Evolutionary conservation across 345 rosid species (phyloP).

Genomic region (Citrus unshiu): DNA sequence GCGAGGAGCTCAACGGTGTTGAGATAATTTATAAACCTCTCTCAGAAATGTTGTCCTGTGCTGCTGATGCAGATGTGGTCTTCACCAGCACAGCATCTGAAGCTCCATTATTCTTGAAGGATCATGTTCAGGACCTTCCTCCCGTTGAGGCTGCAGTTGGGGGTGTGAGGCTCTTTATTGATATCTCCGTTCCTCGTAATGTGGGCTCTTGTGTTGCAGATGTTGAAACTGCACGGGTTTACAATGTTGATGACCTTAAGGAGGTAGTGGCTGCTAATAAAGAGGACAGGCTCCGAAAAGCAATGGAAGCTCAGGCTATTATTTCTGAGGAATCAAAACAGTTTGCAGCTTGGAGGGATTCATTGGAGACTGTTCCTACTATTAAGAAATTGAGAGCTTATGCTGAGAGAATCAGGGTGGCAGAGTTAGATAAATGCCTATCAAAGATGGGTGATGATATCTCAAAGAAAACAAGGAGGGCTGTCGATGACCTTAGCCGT

Average conservation of each 20-base stretch:
- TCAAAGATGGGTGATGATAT: slow-evolving; percentile 91
- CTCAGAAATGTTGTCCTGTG: slow-evolving; percentile 61
- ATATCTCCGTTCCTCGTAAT: slow-evolving; percentile 89
- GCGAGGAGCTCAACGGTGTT: slow-evolving; percentile 62
- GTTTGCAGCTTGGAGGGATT: slow-evolving; percentile 96
- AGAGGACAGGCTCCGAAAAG: slow-evolving; percentile 88
- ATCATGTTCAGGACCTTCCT: slow-evolving; percentile 58
- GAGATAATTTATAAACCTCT: slow-evolving; percentile 73
- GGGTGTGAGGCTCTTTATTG: slow-evolving; percentile 70
- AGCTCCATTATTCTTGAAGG: slow-evolving; percentile 67
- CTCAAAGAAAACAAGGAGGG: slow-evolving; percentile 79
- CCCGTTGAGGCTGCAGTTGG: slow-evolving; percentile 51
- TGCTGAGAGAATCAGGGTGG: slow-evolving; percentile 79
- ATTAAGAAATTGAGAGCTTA: slow-evolving; percentile 93
- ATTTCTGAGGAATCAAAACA: slow-evolving; percentile 74
- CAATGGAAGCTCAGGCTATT: slow-evolving; percentile 91
- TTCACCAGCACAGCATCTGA: slow-evolving; percentile 95
- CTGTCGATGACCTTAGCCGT: slow-evolving; percentile 86
- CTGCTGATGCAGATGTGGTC: slow-evolving; percentile 81
- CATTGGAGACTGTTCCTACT: slow-evolving; percentile 90
- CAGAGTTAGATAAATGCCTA: slow-evolving; percentile 84
- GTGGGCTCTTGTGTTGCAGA: slow-evolving; percentile 76
- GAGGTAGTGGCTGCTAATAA: slow-evolving; percentile 99
- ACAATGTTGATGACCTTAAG: slow-evolving; percentile 92
- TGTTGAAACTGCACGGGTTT: slow-evolving; percentile 52